phyloP scores from a whole-genome alignment of 2,329 filamentous ascomycete genomes.

The Pseudocercospora ulei region DNA sequence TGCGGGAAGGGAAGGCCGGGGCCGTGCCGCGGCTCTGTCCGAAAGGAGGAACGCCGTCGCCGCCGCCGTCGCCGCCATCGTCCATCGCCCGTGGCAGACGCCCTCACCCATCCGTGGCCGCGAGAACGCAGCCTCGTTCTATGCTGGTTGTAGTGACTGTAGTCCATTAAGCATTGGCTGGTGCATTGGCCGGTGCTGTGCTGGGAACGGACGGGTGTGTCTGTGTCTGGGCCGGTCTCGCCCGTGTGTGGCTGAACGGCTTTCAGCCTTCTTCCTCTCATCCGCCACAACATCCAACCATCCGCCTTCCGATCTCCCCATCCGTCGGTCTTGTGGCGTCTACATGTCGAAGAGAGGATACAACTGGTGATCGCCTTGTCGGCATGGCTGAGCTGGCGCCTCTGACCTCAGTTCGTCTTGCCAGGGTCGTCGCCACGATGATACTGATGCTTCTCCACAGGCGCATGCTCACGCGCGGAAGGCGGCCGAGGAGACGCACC shows the following conservation, averaged over 20 bases:
- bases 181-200: slow-evolving; percentile 3
- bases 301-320: too few relatives aligned
- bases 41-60: slow-evolving; percentile 31
- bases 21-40: slow-evolving; percentile 4
- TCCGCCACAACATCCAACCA: too few relatives aligned
- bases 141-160: too few relatives aligned
- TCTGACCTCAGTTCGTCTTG: slow-evolving; percentile 20
- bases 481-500: slow-evolving; percentile 61
- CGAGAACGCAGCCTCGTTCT: slow-evolving; percentile 28
- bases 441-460: slow-evolving; percentile 38
- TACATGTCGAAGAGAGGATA: not conserved
- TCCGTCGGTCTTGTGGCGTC: not conserved
- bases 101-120: slow-evolving; percentile 25
- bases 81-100: slow-evolving; percentile 28
- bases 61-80: slow-evolving; percentile 29
- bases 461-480: slow-evolving; percentile 84
- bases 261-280: too few relatives aligned
- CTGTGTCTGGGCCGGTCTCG: too few relatives aligned
- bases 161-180: too few relatives aligned
- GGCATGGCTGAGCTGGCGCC: slow-evolving; percentile 27
- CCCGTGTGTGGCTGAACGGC: too few relatives aligned
- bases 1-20: too few relatives aligned
- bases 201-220: too few relatives aligned
- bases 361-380: not conserved
- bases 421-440: not conserved